Evolutionary conservation across 192 early-diverging fungal species (phyloP).

Genomic region (Pilobolus umbonatus): DNA sequence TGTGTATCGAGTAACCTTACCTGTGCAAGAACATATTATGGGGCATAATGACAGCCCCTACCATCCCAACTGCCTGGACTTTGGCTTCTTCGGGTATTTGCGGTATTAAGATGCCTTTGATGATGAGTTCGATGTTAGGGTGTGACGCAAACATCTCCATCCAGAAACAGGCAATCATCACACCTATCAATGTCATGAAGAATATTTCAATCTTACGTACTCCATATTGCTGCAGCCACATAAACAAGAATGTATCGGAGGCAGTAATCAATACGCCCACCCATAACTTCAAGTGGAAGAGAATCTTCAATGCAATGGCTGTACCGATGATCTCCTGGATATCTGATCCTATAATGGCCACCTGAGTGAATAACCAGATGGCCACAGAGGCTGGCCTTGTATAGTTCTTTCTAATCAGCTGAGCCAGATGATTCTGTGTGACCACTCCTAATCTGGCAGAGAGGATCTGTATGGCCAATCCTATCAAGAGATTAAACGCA

Average conservation of each 20-base stretch:
- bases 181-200: conserved; percentile 68
- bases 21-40: conserved; percentile 90
- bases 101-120: conserved; percentile 51
- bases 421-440: conserved; percentile 59
- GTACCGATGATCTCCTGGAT: conserved; percentile 87
- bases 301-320: conserved; percentile 78
- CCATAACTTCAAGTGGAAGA: conserved; percentile 65
- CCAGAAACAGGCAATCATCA: conserved; percentile 75
- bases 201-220: conserved; percentile 66
- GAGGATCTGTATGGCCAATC: conserved; percentile 58
- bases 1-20: conserved; percentile 3
- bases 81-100: conserved; percentile 48
- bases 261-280: conserved; percentile 75
- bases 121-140: conserved; percentile 43
- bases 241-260: conserved; percentile 72
- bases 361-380: conserved; percentile 57
- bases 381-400: conserved; percentile 37
- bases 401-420: conserved; percentile 45
- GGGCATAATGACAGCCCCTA: conserved; percentile 79
- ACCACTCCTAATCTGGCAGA: conserved; percentile 61
- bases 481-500: conserved; percentile 9
- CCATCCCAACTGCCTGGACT: conserved; percentile 62
- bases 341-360: conserved; percentile 67
- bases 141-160: conserved; percentile 54
- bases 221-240: conserved; percentile 60